Base-by-base conservation (phyloP, 1,139 yeast species). In the Magnusiomyces sp. region DNA sequence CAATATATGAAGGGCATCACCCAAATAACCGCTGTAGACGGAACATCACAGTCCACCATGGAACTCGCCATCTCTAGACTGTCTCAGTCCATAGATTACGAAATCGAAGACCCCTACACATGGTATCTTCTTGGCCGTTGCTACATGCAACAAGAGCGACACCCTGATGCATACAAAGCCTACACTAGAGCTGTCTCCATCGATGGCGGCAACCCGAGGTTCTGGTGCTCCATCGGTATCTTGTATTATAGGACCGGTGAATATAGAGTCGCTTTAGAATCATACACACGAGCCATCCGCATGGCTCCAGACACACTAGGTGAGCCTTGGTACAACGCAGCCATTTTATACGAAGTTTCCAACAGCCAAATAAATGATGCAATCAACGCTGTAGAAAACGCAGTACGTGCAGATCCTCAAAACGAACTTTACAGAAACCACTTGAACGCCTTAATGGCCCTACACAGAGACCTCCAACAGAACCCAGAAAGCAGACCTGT, bases 181-280 rank as follows among this genome's bases (percentile, higher is more conserved):
- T 92, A 92, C 76, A 98, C 92, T 71, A 97, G 90, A 66, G 98
- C 98, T 6, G 98, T 92, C 50, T 92, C 92, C 67, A 79, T 97
- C 55, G 98, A 92, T 66, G 84, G 95, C 33, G 77, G 97, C 64
- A 92, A 92, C 66, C 97, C 98, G 51, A 92, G 97, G 1, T 92
- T 92, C 71, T 92, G 98, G 98, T 92, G 98, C 67, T 88, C 96
- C 32, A 92, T 92, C 63, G 98, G 98, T 65, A 97, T 92, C 10
- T 75, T 92, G 54, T 92, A 92, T 71, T 92, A 90, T 68, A 97
- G 92, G 69, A 90, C 92, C 55, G 81, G 94, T 51, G 98, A 92
- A 70, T 92, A 87, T 70, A 78, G 96, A 52, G 98, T 92, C 65
- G 98, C 98, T 5, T 74, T 92, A 57, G 97, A 92, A 66, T 98